Conservation (phyloP, 495 filamentous ascomycete species). For the Corynascus novoguineensis region DNA sequence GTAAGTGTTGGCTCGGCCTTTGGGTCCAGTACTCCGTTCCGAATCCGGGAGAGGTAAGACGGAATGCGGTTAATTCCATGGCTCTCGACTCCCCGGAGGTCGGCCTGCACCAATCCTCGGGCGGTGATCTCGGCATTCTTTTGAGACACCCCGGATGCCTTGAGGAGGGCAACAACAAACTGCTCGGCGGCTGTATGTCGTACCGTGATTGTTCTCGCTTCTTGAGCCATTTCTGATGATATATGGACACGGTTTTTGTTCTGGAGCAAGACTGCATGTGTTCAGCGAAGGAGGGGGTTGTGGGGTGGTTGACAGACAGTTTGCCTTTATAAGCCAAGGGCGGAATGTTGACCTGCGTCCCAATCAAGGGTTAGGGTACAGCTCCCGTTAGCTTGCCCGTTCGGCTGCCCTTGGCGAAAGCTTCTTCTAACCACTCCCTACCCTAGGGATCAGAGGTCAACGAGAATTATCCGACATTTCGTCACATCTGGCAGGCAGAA, state of each 20-base stretch:
- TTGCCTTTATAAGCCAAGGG: no score
- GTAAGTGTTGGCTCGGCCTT: conserved; percentile 49
- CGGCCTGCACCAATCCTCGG: conserved; percentile 59
- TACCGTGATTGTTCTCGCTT: conserved; percentile 7
- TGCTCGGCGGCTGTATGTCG: conserved; percentile 16
- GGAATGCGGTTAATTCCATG: conserved; percentile 74
- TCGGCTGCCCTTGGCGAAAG: no score
- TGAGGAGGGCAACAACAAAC: conserved; percentile 41
- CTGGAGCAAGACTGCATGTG: background rate
- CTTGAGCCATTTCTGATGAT: conserved; percentile 12
- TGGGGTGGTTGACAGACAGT: no score
- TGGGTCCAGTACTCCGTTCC: conserved; percentile 58
- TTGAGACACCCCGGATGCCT: conserved; percentile 51
- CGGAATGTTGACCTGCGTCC: no score
- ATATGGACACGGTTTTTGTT: background rate
- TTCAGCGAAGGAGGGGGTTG: background rate
- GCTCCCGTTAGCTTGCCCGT: no score
- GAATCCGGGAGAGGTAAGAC: conserved; percentile 65
- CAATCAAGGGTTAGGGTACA: no score
- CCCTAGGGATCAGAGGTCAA: no score
- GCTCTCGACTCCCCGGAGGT: conserved; percentile 72
- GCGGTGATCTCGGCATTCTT: conserved; percentile 56
- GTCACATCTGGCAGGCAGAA: no score
- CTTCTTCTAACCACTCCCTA: no score
- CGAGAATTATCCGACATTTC: no score